phyloP scores from a whole-genome alignment of 192 early-diverging fungal species.

The Backusella mclennaniae region DNA sequence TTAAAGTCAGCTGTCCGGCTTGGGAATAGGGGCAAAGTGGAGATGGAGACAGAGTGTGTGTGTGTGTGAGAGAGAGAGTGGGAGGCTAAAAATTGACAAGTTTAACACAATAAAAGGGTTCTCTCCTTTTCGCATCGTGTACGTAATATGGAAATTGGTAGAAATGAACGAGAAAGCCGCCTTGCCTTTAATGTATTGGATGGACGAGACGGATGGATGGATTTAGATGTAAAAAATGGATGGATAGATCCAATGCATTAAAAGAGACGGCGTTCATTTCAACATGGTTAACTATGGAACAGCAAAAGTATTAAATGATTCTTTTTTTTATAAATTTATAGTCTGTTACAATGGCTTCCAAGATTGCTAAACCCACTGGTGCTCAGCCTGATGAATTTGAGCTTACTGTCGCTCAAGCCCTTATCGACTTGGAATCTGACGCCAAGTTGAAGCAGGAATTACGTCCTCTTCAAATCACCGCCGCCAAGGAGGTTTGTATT shows the following conservation, averaged over 20 bases:
- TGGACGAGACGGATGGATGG: not conserved
- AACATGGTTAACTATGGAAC: not conserved
- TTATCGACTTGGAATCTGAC: slow-evolving; percentile 95
- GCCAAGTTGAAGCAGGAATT: slow-evolving; percentile 97
- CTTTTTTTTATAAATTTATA: not conserved
- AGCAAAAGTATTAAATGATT: not conserved
- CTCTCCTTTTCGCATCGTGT: slow-evolving; percentile 16
- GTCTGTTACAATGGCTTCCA: slow-evolving; percentile 35
- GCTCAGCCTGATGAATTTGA: slow-evolving; percentile 73
- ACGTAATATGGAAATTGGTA: not conserved
- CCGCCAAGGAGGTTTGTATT: slow-evolving; percentile 85
- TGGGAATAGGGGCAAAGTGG: too few species aligned
- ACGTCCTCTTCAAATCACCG: slow-evolving; percentile 90
- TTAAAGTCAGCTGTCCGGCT: too few species aligned
- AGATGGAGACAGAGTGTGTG: not conserved
- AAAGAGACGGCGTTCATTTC: too few species aligned
- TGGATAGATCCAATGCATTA: slow-evolving; percentile 18
- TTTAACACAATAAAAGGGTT: not conserved
- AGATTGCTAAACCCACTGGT: slow-evolving; percentile 36
- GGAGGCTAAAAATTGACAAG: not conserved
- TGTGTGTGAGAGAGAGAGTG: not conserved
- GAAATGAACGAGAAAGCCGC: not conserved
- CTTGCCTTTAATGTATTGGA: too few species aligned
- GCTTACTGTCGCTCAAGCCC: slow-evolving; percentile 91
- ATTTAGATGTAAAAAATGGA: slow-evolving; percentile 11